Evolutionary conservation across 2,329 filamentous ascomycete genomes (phyloP).

Genomic region (Xylariaceae sp.): DNA sequence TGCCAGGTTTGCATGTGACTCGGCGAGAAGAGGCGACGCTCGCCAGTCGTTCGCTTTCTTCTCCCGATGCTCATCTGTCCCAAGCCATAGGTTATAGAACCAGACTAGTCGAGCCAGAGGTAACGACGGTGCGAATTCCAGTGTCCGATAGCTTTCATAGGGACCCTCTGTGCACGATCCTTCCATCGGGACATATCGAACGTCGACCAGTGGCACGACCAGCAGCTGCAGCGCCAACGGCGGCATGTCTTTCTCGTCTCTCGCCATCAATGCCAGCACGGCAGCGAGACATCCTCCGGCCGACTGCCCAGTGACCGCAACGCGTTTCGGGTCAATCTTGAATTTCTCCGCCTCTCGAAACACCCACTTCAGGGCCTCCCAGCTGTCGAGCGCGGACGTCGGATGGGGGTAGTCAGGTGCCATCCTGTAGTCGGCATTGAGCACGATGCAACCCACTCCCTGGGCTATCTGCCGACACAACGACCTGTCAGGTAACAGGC

Average conservation of each 20-base stretch:
- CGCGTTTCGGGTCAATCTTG: not conserved
- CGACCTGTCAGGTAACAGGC: not conserved
- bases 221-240: slow-evolving; percentile 34
- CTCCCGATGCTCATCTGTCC: slow-evolving; percentile 9
- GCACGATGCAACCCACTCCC: not conserved
- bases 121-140: slow-evolving; percentile 38
- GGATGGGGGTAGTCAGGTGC: not conserved
- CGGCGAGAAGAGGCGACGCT: slow-evolving; percentile 18
- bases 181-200: slow-evolving; percentile 32
- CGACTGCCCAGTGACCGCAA: slow-evolving; percentile 39
- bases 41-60: slow-evolving; percentile 40
- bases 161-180: slow-evolving; percentile 26
- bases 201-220: slow-evolving; percentile 38
- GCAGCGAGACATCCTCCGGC: slow-evolving; percentile 39
- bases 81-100: slow-evolving; percentile 21
- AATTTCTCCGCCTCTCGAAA: not conserved
- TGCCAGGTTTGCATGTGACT: slow-evolving; percentile 12
- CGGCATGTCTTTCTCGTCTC: slow-evolving; percentile 43
- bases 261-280: slow-evolving; percentile 34
- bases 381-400: not conserved
- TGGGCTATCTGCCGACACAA: not conserved
- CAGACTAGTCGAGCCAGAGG: slow-evolving; percentile 39
- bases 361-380: not conserved
- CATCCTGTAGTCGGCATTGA: slow-evolving; percentile 3
- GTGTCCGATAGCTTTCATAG: slow-evolving; percentile 35